Conservation (phyloP, 371 early-diverging fungal species). For the Phascolomyces articulosus region DNA sequence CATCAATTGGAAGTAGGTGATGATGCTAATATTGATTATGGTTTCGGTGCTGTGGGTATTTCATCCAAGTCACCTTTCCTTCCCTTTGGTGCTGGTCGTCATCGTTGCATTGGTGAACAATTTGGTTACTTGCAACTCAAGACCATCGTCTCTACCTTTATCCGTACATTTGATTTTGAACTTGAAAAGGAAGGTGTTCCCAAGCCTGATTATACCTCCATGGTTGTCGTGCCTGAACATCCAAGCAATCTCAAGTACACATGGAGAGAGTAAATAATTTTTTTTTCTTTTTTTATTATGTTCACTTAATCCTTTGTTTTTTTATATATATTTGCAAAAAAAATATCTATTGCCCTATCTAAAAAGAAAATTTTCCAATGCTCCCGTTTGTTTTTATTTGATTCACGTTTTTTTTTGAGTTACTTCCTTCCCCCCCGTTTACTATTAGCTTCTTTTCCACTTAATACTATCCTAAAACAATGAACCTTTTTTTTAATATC, state of each 20-base stretch:
- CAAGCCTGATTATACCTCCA: conserved; percentile 83
- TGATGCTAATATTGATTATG: conserved; percentile 82
- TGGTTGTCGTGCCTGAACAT: conserved; percentile 87
- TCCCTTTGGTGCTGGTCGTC: conserved; percentile 98
- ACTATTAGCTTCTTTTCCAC: background rate
- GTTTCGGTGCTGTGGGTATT: conserved; percentile 83
- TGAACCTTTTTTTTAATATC: background rate
- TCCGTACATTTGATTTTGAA: conserved; percentile 77
- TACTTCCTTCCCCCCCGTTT: too few relatives aligned
- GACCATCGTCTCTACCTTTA: conserved; percentile 81
- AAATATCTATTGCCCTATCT: too few relatives aligned
- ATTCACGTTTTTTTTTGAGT: too few relatives aligned
- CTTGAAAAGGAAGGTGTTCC: conserved; percentile 67
- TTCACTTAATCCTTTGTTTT: background rate
- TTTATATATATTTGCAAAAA: too few relatives aligned
- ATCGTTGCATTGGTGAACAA: conserved; percentile 97
- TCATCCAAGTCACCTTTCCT: conserved; percentile 81
- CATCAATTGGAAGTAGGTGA: conserved; percentile 54
- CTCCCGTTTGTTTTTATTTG: too few relatives aligned
- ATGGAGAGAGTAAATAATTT: conserved; percentile 53
- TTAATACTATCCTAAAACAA: background rate
- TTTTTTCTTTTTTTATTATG: background rate
- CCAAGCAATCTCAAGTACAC: conserved; percentile 69
- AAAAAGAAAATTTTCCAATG: too few relatives aligned
- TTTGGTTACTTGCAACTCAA: conserved; percentile 97